These are phyloP conservation scores for Prunus yedoensis DNA, from an alignment of 331 rosid species.

Conservation along the genomic window DNA sequence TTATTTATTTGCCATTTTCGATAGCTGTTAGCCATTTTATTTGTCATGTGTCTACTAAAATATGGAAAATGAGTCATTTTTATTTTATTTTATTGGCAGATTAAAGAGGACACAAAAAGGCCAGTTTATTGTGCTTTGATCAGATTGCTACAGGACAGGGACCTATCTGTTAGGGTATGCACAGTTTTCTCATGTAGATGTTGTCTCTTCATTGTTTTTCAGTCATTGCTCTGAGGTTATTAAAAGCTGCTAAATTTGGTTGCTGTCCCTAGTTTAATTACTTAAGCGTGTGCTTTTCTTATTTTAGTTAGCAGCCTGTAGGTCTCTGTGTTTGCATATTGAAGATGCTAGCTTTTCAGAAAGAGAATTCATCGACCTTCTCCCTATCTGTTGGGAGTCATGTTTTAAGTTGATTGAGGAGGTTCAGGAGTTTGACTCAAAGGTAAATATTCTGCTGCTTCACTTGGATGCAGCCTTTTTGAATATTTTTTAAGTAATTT, in stretches of 20 bases:
- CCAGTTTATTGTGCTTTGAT: slow-evolving; percentile 89
- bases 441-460: slow-evolving; percentile 50
- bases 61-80: not conserved
- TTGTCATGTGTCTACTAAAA: not conserved
- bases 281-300: slow-evolving; percentile 30
- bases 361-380: slow-evolving; percentile 79
- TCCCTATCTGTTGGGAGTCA: slow-evolving; percentile 87
- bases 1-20: not conserved
- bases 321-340: slow-evolving; percentile 76
- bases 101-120: slow-evolving; percentile 87
- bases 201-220: not conserved
- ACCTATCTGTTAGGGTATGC: slow-evolving; percentile 81
- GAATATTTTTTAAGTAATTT: not conserved
- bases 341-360: slow-evolving; percentile 95
- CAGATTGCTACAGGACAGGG: slow-evolving; percentile 78
- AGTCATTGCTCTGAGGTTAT: slow-evolving; percentile 17
- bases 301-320: slow-evolving; percentile 91
- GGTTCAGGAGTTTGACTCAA: slow-evolving; percentile 94
- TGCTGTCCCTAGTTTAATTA: slow-evolving; percentile 25
- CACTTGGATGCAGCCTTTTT: not conserved
- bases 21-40: not conserved
- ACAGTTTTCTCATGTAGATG: slow-evolving; percentile 11
- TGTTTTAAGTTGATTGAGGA: slow-evolving; percentile 84
- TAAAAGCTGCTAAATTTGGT: not conserved
- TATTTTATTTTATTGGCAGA: slow-evolving; percentile 43